Evolutionary conservation across 2,329 filamentous ascomycete genomes (phyloP).

Genomic region (Pseudogymnoascus sp.): DNA sequence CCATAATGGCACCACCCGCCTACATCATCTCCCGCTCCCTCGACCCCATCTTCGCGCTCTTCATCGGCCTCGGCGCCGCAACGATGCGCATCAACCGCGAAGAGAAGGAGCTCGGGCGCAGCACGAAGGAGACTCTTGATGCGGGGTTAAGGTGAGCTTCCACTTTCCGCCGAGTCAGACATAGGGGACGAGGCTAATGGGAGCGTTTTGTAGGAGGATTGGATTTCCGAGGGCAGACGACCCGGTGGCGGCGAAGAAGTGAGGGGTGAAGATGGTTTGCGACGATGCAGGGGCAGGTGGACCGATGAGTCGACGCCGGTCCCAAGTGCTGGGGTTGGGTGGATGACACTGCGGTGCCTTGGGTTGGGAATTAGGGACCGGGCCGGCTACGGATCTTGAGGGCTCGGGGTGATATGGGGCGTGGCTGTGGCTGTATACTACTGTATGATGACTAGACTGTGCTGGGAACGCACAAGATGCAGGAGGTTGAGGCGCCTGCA

Average conservation of each 20-base stretch:
- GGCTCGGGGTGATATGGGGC: background rate
- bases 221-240: background rate
- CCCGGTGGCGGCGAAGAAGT: background rate
- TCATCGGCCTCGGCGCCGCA: slow-evolving; percentile 45
- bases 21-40: slow-evolving; percentile 34
- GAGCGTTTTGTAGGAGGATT: background rate
- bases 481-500: background rate
- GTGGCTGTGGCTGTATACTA: background rate
- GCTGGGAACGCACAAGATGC: background rate
- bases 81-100: slow-evolving; percentile 45
- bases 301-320: background rate
- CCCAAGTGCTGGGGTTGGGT: slow-evolving; percentile 5
- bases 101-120: slow-evolving; percentile 34
- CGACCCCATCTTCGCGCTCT: slow-evolving; percentile 46
- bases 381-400: background rate
- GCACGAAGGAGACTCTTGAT: slow-evolving; percentile 24
- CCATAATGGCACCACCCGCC: slow-evolving; percentile 24
- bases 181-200: background rate
- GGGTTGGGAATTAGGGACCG: background rate
- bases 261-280: background rate
- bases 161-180: background rate
- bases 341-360: background rate
- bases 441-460: background rate
- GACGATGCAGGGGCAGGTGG: background rate
- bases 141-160: slow-evolving; percentile 26